Evolutionary conservation across 805 yeast species (phyloP), one percentile per base, ranked within the genome.

Genomic region (Metschnikowia gruessii): DNA sequence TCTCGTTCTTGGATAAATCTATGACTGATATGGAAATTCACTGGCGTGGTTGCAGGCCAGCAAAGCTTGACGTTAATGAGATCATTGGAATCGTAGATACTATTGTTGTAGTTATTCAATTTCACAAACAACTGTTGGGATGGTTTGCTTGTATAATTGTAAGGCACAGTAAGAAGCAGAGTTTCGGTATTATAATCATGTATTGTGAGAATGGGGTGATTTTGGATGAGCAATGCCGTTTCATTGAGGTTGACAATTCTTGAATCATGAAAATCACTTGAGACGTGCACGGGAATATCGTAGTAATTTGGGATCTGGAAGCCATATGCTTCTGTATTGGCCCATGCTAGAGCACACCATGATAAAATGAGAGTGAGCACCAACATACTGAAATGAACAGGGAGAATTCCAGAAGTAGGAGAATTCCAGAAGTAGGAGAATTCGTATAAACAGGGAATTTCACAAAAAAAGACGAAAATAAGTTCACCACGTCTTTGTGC

Each of bases 251-350:
- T 48, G 32, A 19, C 17, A 24, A 17, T 19, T 21, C 31, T 28
- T 13, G 21, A 1, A 15, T 24, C 35, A 29, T 2, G n/a, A 18
- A 12, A 15, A 3, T 3, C 6, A n/a, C 10, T 13, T 17, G 22
- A 21, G 4, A 32, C 12, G 19, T 49, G 46, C 31, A 11, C 47
- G 3, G 70, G 69, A 11, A 69, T 59, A 35, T 66, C 59, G 52
- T 61, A 72, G 53, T 69, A 64, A 29, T 65, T 59, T 0, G 76
- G 76, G 0, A 70, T 51, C 30, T 47, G 43, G 26, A 69, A 37
- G 15, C 66, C 42, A 22, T 59, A 54, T 1, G 72, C 61, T 48
- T 72, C 77, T 1, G 77, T 72, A 42, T 72, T 72, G 26, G 71
- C 74, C 32, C 44, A 28, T 12, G 43, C 38, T 15, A 43, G 29